phyloP scores from a whole-genome alignment of 257 asterid species.

The Phtheirospermum japonicum region DNA sequence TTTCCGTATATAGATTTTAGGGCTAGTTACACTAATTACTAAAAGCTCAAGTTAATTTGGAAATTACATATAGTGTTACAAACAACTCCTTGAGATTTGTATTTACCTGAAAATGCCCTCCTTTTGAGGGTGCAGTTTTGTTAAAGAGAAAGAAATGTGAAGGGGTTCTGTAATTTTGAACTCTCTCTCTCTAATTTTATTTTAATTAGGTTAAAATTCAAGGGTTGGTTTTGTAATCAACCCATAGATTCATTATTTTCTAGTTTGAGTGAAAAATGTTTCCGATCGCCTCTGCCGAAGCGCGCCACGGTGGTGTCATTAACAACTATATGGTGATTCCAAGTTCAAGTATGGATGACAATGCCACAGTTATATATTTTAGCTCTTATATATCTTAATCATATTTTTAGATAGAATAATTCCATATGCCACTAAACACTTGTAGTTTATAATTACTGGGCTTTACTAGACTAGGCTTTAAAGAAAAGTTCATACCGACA shows the following conservation, averaged over 20 bases:
- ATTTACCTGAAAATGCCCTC: background rate
- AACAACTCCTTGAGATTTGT: background rate
- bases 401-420: no score
- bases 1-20: background rate
- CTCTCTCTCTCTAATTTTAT: background rate
- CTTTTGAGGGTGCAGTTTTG: background rate
- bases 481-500: no score
- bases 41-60: background rate
- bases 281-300: no score
- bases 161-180: background rate
- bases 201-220: background rate
- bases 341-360: no score
- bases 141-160: background rate
- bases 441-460: no score
- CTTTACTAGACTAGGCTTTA: no score
- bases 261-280: no score
- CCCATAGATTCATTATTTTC: background rate
- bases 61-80: background rate
- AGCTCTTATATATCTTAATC: no score
- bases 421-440: no score
- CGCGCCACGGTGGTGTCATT: no score
- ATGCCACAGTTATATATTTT: no score
- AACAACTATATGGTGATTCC: no score
- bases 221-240: background rate
- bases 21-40: background rate